Conservation (phyloP, 805 yeast species). For the Candida adriatica region DNA sequence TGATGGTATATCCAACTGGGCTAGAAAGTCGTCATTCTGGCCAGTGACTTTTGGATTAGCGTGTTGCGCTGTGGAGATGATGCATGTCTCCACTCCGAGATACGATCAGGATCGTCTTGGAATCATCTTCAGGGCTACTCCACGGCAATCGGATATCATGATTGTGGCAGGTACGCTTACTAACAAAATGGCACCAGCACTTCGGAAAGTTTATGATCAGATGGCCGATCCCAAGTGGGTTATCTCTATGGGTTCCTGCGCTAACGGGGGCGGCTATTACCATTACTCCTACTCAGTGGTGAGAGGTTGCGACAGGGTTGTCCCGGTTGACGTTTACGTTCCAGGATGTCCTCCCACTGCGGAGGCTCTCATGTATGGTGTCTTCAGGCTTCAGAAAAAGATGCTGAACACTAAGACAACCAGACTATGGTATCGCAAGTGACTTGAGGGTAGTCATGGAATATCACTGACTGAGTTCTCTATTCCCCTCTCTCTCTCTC, state of each 20-base stretch:
- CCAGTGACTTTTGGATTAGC: slow-evolving; percentile 90
- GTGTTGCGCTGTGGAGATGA: slow-evolving; percentile 93
- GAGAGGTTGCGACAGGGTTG: slow-evolving; percentile 82
- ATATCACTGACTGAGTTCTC: slow-evolving; percentile 1
- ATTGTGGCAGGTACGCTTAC: slow-evolving; percentile 90
- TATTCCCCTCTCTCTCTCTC: background rate
- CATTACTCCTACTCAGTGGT: slow-evolving; percentile 86
- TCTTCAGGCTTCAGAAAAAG: slow-evolving; percentile 83
- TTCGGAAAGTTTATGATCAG: slow-evolving; percentile 89
- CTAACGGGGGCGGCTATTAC: slow-evolving; percentile 91
- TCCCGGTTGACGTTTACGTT: slow-evolving; percentile 85
- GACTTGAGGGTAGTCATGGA: too few species aligned
- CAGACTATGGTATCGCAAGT: slow-evolving; percentile 77
- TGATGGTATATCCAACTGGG: slow-evolving; percentile 85
- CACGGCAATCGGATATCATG: slow-evolving; percentile 88
- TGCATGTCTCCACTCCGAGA: slow-evolving; percentile 88
- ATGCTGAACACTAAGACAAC: slow-evolving; percentile 78
- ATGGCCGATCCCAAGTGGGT: slow-evolving; percentile 96
- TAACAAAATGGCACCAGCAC: slow-evolving; percentile 89
- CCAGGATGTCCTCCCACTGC: slow-evolving; percentile 94
- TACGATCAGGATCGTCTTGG: slow-evolving; percentile 91
- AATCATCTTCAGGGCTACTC: slow-evolving; percentile 88
- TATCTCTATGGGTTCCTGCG: slow-evolving; percentile 90
- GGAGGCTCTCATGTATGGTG: slow-evolving; percentile 87
- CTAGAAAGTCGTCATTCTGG: slow-evolving; percentile 88